Evolutionary conservation across 2,329 filamentous ascomycete genomes (phyloP), one percentile per base, ranked within the genome.

Genomic region (Chaetoscypha palmicola): DNA sequence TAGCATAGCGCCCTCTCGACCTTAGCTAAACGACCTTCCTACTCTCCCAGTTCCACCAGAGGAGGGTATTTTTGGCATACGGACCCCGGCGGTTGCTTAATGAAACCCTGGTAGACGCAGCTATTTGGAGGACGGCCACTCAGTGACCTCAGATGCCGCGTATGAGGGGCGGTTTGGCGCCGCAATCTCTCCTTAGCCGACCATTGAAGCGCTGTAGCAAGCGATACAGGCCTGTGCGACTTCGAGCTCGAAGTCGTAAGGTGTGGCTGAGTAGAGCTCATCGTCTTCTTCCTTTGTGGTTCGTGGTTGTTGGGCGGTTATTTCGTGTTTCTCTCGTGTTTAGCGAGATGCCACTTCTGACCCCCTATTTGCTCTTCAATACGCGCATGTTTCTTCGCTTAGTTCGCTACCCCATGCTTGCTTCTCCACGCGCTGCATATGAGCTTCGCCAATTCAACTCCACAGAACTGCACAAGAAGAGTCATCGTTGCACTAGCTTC

Each of bases 321-420:
- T 43, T 57, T 48, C 57, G 56, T 56, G 56, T 55, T 44, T 54
- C 44, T 45, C 43, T 58, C 58, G 57, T 57, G 56, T 59, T 50
- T 45, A 49, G 46, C 48, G 48, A 47, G 14, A 35, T 24, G 7
- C 28, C 33, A 9, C 35, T 45, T 57, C 46, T 4, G 20, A 34
- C 8, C 12, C 17, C 16, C 41, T 3, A 56, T 57, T 60, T 53
- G 57, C 35, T 16, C 12, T 3, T 28, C 16, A 45, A 41, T 22
- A 58, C 54, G 48, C 55, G 55, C 48, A 43, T 21, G 36, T 43
- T 44, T 50, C 46, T 41, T 49, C 47, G 46, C 53, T 51, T 51
- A 21, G 10, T 14, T 40, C 43, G 9, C 14, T 17, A 5, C 31
- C 14, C 45, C 34, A 8, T 35, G 33, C 28, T 23, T 12, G 28